Evolutionary conservation across 768 basidiomycete genomes (phyloP), one percentile per base, ranked within the genome.

Genomic region (Suillus occidentalis): DNA sequence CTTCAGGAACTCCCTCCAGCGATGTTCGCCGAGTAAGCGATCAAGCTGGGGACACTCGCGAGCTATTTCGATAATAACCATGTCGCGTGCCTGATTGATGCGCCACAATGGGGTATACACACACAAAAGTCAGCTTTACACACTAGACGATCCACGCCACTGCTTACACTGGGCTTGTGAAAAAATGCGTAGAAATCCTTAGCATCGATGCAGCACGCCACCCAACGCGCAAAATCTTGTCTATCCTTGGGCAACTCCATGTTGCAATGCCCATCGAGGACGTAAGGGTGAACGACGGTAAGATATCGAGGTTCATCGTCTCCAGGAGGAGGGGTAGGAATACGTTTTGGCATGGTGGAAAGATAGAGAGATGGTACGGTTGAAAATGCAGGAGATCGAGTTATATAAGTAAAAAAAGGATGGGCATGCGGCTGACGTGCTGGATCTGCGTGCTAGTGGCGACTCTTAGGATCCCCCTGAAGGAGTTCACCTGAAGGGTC

Each of bases 221-320:
- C 71, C 84, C 83, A 84, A 31, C 72, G 72, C 4, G 78, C 80
- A 59, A 82, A 79, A 40, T 76, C 73, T 45, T 73, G 68, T 40
- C 76, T 73, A 42, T 84, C 83, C 6, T 66, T 71, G 47, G 68
- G 71, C 0, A 80, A 61, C 34, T 79, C 78, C 78, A 84, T 77
- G 62, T 82, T 78, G 28, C 81, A 78, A 18, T 79, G 72, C 0
- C 76, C 72, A 2, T 69, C 69, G 62, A 70, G 71, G 0, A 82
- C 82, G 63, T 81, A 84, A 0, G 83, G 84, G 45, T 78, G 65
- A 1, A 81, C 78, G 67, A 84, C 78, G n/a, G 80, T 78, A 7
- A 84, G 71, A 65, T 80, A 83, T 43, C 74, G 70, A 0, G 82
- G 82, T 58, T 82, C 84, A 40, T 84, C 82, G 40, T 81, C 77